Evolutionary conservation across 225 moss, liverwort and hornwort genomes (phyloP).

Genomic region (Asterella californica): DNA sequence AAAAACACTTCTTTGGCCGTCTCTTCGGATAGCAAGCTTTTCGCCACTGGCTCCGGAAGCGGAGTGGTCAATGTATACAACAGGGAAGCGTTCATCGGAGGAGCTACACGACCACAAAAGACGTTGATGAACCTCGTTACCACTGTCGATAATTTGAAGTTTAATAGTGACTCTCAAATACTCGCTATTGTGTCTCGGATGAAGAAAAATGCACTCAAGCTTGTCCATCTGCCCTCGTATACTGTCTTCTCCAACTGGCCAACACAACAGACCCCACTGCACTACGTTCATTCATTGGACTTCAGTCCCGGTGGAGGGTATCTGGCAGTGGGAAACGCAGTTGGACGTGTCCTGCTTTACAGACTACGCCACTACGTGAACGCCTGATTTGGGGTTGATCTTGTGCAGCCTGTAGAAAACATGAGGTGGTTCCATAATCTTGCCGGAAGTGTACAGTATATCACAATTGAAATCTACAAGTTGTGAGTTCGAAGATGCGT

Average conservation of each 20-base stretch:
- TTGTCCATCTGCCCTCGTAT: constrained; percentile 86
- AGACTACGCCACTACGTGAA: constrained; percentile 84
- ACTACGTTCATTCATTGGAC: constrained; percentile 82
- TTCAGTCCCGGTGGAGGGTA: constrained; percentile 98
- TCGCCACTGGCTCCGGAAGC: constrained; percentile 84
- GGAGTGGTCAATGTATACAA: constrained; percentile 91
- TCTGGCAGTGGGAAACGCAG: constrained; percentile 82
- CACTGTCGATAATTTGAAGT: constrained; percentile 66
- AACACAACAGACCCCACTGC: constrained; percentile 64
- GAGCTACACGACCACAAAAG: constrained; percentile 61
- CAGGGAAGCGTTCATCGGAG: constrained; percentile 69
- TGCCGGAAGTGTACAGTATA: not conserved
- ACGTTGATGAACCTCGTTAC: constrained; percentile 85
- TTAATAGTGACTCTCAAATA: constrained; percentile 79
- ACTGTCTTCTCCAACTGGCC: constrained; percentile 98
- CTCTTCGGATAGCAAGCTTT: constrained; percentile 64
- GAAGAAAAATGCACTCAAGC: constrained; percentile 75
- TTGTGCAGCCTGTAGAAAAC: not conserved
- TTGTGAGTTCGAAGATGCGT: too few species aligned
- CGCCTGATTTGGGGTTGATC: constrained; percentile 42
- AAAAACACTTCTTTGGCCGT: constrained; percentile 62
- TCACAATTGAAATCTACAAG: not conserved
- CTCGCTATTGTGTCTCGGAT: constrained; percentile 79
- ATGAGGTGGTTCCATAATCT: not conserved
- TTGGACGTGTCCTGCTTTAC: constrained; percentile 74